These are phyloP conservation scores for Malus asiatica DNA, from an alignment of 306 rosid species.

Conservation along the genomic window DNA sequence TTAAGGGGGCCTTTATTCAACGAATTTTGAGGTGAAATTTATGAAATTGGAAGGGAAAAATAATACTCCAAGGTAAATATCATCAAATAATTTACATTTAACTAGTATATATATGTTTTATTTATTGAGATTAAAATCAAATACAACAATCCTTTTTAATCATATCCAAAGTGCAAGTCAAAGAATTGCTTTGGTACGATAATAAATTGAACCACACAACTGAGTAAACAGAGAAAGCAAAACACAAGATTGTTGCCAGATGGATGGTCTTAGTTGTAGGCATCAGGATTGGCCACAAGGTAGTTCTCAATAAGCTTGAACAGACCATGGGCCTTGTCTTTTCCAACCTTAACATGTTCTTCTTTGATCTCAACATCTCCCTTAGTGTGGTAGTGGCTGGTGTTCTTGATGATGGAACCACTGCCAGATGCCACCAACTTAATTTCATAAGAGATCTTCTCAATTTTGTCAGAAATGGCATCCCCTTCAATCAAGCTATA, in stretches of 20 bases:
- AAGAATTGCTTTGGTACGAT: background rate
- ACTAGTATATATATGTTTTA: background rate
- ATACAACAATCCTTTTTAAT: background rate
- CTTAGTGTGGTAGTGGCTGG: background rate
- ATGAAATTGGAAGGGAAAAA: background rate
- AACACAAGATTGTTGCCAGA: background rate
- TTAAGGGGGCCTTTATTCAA: no score
- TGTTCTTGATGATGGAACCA: slow-evolving; percentile 31
- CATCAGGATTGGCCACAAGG: slow-evolving; percentile 25
- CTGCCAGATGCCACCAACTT: slow-evolving; percentile 20
- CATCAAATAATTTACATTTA: background rate
- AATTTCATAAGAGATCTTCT: slow-evolving; percentile 31
- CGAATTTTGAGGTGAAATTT: background rate
- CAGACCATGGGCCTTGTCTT: slow-evolving; percentile 20
- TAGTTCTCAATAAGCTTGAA: slow-evolving; percentile 32
- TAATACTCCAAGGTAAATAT: background rate
- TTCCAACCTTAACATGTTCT: slow-evolving; percentile 18
- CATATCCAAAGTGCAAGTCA: background rate
- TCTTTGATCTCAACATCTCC: background rate
- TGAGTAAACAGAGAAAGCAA: background rate
- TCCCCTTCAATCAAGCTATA: slow-evolving; percentile 40
- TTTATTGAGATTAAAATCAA: background rate
- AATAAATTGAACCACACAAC: background rate
- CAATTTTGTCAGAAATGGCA: slow-evolving; percentile 21
- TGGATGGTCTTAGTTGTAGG: slow-evolving; percentile 7